Evolutionary conservation across 352 stramenopile genomes (phyloP), one percentile per base, ranked within the genome.

Genomic region (Discostella stelligera): DNA sequence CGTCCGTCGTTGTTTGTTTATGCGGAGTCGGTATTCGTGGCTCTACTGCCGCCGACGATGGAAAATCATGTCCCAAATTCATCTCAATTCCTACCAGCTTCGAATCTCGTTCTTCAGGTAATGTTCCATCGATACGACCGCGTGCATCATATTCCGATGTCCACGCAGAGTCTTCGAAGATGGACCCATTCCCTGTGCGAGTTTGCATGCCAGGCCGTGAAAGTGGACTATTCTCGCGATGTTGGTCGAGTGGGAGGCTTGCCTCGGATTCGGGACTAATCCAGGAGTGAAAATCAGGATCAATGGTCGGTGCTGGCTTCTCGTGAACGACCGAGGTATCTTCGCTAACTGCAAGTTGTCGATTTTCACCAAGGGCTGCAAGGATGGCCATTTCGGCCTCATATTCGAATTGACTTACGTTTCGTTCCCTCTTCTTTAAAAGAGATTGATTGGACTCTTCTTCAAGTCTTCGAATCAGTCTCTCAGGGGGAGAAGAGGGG

Each of bases 331-430:
- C n/a, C n/a, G n/a, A n/a, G n/a, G n/a, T n/a, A 30, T 41, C 18
- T 10, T 7, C 18, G 20, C 11, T 55, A 6, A 0, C 13, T 18
- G 20, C 20, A 20, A 77, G 60, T 49, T 72, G 60, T 49, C 69
- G 60, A 41, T 80, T 37, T 13, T n/a, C 41, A 3, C 69, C 61
- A 30, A 84, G 21, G 11, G 77, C 77, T 21, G 66, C 39, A 0
- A 84, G 37, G 55, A 84, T 84, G 1, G 66, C 71, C 32, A 66
- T n/a, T 32, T 84, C 71, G n/a, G 72, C 77, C 55, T 84, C 77
- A 56, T 80, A 60, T 52, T 77, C 71, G 41, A 84, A 84, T 68
- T 84, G 71, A 46, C 66, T 73, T 0, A 49, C 16, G 39, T 77
- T 25, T 9, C 60, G 37, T 27, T 53, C 61, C 37, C 11, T 55